Conservation (phyloP, 2,329 filamentous ascomycete species). For the Paecilomyces formosus region DNA sequence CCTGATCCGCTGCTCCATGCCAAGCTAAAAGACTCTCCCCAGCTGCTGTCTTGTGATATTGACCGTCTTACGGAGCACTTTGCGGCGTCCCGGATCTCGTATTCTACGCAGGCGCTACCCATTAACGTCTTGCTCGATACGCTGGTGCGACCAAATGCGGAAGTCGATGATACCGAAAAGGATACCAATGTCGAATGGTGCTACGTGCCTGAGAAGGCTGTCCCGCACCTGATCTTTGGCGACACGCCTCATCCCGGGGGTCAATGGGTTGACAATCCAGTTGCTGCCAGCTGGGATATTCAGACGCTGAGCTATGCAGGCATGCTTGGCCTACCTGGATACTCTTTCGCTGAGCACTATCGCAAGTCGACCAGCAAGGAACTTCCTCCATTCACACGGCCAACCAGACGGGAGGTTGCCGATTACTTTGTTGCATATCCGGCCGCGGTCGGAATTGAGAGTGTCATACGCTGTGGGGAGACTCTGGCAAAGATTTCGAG, state of each 20-base stretch:
- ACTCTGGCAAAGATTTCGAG: constrained; percentile 39
- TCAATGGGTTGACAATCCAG: constrained; percentile 52
- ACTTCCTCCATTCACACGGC: constrained; percentile 47
- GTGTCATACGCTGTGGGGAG: constrained; percentile 38
- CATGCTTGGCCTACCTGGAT: constrained; percentile 54
- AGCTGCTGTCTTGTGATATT: constrained; percentile 43
- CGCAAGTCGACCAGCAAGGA: constrained; percentile 30
- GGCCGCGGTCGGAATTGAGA: constrained; percentile 43
- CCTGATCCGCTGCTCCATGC: constrained; percentile 50
- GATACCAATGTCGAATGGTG: constrained; percentile 49
- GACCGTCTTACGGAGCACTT: constrained; percentile 50
- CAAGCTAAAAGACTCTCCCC: constrained; percentile 43
- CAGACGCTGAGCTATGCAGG: constrained; percentile 56
- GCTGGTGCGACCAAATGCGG: constrained; percentile 50
- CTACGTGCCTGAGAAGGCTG: constrained; percentile 41
- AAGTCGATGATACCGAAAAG: constrained; percentile 46
- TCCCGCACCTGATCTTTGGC: constrained; percentile 50
- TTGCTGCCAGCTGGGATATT: constrained; percentile 48
- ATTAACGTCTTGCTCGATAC: constrained; percentile 55
- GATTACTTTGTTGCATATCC: constrained; percentile 51
- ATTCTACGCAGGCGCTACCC: constrained; percentile 54
- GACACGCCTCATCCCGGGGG: constrained; percentile 46
- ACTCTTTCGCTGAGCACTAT: constrained; percentile 50
- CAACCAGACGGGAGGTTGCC: constrained; percentile 47
- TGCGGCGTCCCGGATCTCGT: constrained; percentile 48